Base-by-base conservation (phyloP, 768 basidiomycete genomes). In the Mycena rebaudengoi region DNA sequence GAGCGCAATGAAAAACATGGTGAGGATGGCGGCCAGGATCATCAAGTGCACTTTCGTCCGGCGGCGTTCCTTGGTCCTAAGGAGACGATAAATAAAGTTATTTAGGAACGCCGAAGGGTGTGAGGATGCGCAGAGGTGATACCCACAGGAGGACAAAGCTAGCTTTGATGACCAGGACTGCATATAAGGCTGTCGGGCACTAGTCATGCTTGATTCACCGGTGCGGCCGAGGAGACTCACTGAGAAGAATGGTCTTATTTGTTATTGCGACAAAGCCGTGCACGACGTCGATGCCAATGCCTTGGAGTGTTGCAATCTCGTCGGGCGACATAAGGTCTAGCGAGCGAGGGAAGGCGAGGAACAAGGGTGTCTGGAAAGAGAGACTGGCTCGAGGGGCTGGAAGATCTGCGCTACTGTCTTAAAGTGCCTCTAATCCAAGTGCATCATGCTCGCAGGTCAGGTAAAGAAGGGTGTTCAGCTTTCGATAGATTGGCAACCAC, bases 321-420 rank as follows among this genome's bases (percentile, higher is more conserved):
- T 60, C 58, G 33, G 66, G 66, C 1, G 66, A 60, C 66, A 64
- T 64, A 39, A n/a, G n/a, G n/a, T n/a, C n/a, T n/a, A n/a, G n/a
- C n/a, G n/a, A n/a, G n/a, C n/a, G n/a, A n/a, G n/a, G n/a, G n/a
- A n/a, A n/a, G n/a, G n/a, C n/a, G n/a, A n/a, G n/a, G n/a, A n/a
- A n/a, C n/a, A n/a, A n/a, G n/a, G n/a, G n/a, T n/a, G n/a, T n/a
- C n/a, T n/a, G n/a, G n/a, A n/a, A n/a, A n/a, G n/a, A n/a, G n/a
- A n/a, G n/a, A n/a, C n/a, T n/a, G n/a, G n/a, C n/a, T n/a, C n/a
- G n/a, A n/a, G n/a, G n/a, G n/a, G n/a, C n/a, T n/a, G n/a, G n/a
- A n/a, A n/a, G n/a, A n/a, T n/a, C n/a, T n/a, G n/a, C n/a, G n/a
- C n/a, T n/a, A n/a, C n/a, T n/a, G n/a, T n/a, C n/a, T n/a, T n/a